Conservation (phyloP, 345 rosid species). For the Balakata baccata region DNA sequence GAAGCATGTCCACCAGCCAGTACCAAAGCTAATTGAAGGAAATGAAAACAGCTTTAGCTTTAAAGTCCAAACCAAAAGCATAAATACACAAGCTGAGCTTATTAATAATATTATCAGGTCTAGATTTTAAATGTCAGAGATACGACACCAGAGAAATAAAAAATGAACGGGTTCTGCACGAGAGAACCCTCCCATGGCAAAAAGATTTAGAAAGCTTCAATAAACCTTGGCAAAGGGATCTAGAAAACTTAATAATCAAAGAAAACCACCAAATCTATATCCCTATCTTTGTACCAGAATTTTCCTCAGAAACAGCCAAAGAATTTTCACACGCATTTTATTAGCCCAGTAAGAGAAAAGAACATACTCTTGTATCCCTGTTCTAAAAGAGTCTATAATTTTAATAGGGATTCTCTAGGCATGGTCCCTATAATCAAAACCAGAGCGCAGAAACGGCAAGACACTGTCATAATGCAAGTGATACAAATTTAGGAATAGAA, state of each 20-base stretch:
- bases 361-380: too few species aligned
- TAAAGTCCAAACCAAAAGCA: conserved; percentile 18
- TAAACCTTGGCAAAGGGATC: neutral
- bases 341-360: too few species aligned
- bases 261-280: neutral
- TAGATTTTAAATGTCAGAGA: neutral
- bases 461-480: too few species aligned
- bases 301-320: too few species aligned
- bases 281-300: too few species aligned
- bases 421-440: too few species aligned
- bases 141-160: neutral
- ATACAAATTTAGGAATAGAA: too few species aligned
- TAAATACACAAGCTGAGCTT: neutral
- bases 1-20: conserved; percentile 80
- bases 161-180: neutral
- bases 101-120: neutral
- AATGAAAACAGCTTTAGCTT: conserved; percentile 14
- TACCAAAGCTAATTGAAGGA: conserved; percentile 53
- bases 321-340: too few species aligned
- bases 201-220: too few species aligned
- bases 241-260: neutral
- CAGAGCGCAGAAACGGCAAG: too few species aligned
- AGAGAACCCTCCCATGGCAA: neutral
- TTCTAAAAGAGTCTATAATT: too few species aligned
- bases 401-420: too few species aligned